Conservation (phyloP, 1,284 basidiomycete species). For the Ceraceosorus guamensis region DNA sequence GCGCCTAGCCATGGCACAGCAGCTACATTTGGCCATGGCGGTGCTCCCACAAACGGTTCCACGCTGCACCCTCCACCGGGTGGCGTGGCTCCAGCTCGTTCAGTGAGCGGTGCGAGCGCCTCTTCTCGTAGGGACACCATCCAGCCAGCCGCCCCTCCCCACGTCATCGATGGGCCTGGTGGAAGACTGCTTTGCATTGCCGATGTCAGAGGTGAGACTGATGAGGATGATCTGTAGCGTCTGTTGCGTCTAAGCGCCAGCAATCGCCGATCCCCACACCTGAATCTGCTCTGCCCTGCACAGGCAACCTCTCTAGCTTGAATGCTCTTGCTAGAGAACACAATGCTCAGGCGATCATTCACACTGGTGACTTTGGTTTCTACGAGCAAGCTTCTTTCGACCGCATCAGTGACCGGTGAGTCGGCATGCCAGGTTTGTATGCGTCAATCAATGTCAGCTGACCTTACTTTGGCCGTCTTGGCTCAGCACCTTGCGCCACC, state of each 20-base stretch:
- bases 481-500: slow-evolving; percentile 73
- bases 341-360: slow-evolving; percentile 73
- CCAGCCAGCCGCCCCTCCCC: too few relatives aligned
- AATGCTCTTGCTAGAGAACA: slow-evolving; percentile 87
- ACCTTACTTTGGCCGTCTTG: too few relatives aligned
- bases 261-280: neutral
- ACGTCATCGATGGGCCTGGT: slow-evolving; percentile 39
- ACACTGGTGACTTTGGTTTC: slow-evolving; percentile 99
- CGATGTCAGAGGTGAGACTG: slow-evolving; percentile 60
- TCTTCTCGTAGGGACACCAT: too few relatives aligned
- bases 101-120: too few relatives aligned
- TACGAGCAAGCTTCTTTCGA: slow-evolving; percentile 78
- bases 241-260: too few relatives aligned
- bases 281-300: slow-evolving; percentile 10
- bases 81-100: too few relatives aligned
- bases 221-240: too few relatives aligned
- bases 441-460: too few relatives aligned
- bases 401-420: slow-evolving; percentile 76
- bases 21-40: too few relatives aligned
- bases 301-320: slow-evolving; percentile 66
- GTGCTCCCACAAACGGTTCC: too few relatives aligned
- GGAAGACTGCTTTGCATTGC: slow-evolving; percentile 91
- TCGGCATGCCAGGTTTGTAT: slow-evolving; percentile 6
- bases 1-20: too few relatives aligned
- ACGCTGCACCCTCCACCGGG: too few relatives aligned